Conservation (phyloP, 805 yeast genomes). For the Vanderwaltozyma tropicalis region DNA sequence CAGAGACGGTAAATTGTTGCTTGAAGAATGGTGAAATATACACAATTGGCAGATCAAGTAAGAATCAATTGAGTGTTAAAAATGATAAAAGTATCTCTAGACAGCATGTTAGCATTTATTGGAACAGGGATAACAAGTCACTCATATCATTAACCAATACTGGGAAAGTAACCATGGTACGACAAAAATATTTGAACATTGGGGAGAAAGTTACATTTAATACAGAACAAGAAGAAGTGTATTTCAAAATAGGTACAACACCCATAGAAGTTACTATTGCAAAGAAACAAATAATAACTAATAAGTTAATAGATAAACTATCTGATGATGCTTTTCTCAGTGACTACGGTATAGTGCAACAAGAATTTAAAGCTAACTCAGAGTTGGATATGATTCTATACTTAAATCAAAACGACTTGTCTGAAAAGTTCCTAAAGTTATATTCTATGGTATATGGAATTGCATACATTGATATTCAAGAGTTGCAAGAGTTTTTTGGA, state of each 20-base stretch:
- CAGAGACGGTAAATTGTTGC: slow-evolving; percentile 9
- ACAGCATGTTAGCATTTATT: slow-evolving; percentile 16
- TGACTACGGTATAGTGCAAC: too few species aligned
- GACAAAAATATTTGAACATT: slow-evolving; percentile 10
- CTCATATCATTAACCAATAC: slow-evolving; percentile 8
- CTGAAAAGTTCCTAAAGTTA: too few species aligned
- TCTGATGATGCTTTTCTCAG: background rate
- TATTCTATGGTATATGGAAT: too few species aligned
- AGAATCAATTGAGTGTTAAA: slow-evolving; percentile 19
- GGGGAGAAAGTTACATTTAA: slow-evolving; percentile 10
- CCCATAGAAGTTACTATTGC: slow-evolving; percentile 6
- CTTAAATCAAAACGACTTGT: too few species aligned
- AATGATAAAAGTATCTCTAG: slow-evolving; percentile 28
- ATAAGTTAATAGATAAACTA: too few species aligned
- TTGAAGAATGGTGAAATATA: slow-evolving; percentile 8
- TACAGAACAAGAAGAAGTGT: background rate
- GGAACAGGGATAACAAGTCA: slow-evolving; percentile 6
- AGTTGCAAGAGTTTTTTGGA: too few species aligned
- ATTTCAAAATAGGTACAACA: slow-evolving; percentile 16
- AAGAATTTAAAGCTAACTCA: too few species aligned
- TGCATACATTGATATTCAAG: too few species aligned
- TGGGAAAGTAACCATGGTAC: slow-evolving; percentile 23
- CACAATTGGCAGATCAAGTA: slow-evolving; percentile 25
- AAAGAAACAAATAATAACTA: too few species aligned
- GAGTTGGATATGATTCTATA: too few species aligned